These are phyloP conservation scores for Pestalotiopsis fici DNA, from an alignment of 2,329 filamentous ascomycete species.

Conservation along the genomic window DNA sequence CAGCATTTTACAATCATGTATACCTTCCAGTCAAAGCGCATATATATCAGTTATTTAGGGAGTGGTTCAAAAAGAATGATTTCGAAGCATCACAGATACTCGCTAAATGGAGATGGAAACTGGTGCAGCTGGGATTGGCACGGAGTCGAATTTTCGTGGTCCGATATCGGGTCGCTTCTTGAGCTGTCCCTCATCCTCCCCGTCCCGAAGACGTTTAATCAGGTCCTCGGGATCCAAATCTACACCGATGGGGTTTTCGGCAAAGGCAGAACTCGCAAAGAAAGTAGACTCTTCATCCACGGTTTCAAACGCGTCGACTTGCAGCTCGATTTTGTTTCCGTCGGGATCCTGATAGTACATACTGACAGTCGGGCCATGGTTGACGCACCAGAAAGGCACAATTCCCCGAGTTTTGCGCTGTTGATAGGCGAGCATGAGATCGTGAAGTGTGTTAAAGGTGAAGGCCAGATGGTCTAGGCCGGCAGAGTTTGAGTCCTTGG, in stretches of 20 bases:
- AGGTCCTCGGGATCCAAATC: slow-evolving; percentile 47
- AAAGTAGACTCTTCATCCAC: slow-evolving; percentile 36
- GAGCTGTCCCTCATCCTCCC: slow-evolving; percentile 24
- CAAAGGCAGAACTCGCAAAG: slow-evolving; percentile 37
- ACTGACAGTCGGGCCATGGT: slow-evolving; percentile 47
- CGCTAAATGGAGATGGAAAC: too few species aligned
- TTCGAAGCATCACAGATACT: too few species aligned
- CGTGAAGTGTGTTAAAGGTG: slow-evolving; percentile 33
- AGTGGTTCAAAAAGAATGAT: too few species aligned
- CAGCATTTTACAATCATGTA: too few species aligned
- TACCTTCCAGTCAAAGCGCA: too few species aligned
- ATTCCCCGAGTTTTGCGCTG: slow-evolving; percentile 36
- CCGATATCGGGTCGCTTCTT: slow-evolving; percentile 26
- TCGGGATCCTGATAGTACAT: slow-evolving; percentile 52
- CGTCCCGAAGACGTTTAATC: slow-evolving; percentile 23
- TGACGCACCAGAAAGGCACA: slow-evolving; percentile 41
- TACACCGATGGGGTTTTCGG: slow-evolving; percentile 42
- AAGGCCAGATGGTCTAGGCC: slow-evolving; percentile 46
- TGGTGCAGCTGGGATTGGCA: too few species aligned
- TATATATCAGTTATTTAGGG: too few species aligned
- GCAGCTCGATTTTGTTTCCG: slow-evolving; percentile 47
- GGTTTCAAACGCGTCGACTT: slow-evolving; percentile 44
- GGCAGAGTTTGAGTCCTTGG: slow-evolving; percentile 17
- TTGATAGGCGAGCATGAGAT: slow-evolving; percentile 36
- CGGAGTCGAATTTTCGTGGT: too few species aligned